Conservation (phyloP, 352 stramenopile genomes). For the Phytophthora podocarpi region DNA sequence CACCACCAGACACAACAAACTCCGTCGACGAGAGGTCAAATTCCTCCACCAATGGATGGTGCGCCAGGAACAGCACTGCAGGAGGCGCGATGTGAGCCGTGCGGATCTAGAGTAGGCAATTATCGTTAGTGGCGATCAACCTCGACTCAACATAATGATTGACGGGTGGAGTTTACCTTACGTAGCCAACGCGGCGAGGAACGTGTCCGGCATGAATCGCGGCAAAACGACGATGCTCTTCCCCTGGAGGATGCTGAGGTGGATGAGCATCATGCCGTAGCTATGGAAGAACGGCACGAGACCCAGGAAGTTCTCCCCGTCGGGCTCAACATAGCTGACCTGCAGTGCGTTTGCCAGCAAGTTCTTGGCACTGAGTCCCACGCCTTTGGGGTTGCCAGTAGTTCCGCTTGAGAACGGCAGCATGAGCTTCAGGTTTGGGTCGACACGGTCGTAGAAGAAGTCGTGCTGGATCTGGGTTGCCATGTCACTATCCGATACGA, state of each 20-base stretch:
- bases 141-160: too few species aligned
- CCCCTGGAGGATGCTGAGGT: too few species aligned
- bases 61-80: conserved; percentile 81
- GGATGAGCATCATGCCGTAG: too few species aligned
- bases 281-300: too few species aligned
- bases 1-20: conserved; percentile 81
- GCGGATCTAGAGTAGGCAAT: conserved; percentile 32
- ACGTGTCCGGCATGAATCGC: conserved; percentile 89
- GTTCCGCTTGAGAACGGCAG: conserved; percentile 94
- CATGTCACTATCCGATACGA: conserved; percentile 50
- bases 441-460: conserved; percentile 53
- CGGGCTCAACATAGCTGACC: too few species aligned
- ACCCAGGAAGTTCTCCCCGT: too few species aligned
- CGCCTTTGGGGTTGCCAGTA: conserved; percentile 87
- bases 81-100: conserved; percentile 86
- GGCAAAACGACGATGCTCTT: conserved; percentile 83
- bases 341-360: conserved; percentile 91
- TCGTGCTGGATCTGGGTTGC: conserved; percentile 37
- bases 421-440: conserved; percentile 59
- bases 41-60: conserved; percentile 91
- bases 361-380: conserved; percentile 87
- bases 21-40: conserved; percentile 89
- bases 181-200: conserved; percentile 78
- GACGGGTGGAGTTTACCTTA: conserved; percentile 46
- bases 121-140: not conserved